Percentiles rank a stretch among this genome's conserved stretches.
These are phyloP conservation scores for Aspergillus candidus DNA, from an alignment of 2,329 filamentous ascomycete genomes.

Conservation along the genomic window DNA sequence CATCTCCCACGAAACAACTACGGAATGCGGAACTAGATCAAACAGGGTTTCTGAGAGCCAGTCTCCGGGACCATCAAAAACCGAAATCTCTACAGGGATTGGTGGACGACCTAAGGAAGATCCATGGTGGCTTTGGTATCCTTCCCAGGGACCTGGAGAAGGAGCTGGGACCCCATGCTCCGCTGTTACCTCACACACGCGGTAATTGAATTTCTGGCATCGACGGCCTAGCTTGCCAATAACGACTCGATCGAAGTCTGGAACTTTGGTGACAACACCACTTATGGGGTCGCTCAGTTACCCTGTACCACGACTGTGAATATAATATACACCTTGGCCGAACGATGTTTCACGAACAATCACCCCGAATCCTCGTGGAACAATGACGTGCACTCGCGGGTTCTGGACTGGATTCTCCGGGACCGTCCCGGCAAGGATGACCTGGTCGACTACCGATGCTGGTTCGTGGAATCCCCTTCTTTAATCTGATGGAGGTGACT, in stretches of 20 bases:
- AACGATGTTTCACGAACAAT: constrained; percentile 1
- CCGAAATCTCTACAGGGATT: not conserved
- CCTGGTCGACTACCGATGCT: constrained; percentile 4
- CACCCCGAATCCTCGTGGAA: constrained; percentile 5
- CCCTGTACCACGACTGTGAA: too few relatives aligned
- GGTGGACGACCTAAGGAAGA: not conserved
- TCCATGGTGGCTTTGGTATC: constrained; percentile 2
- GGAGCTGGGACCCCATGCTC: not conserved
- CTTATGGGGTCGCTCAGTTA: not conserved
- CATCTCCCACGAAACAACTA: not conserved
- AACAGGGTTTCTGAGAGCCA: not conserved
- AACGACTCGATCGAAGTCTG: constrained; percentile 1
- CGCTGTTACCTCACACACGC: too few relatives aligned
- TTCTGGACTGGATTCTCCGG: constrained; percentile 4
- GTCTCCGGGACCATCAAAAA: not conserved
- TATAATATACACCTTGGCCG: too few relatives aligned
- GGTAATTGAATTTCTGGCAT: not conserved
- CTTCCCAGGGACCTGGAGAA: constrained; percentile 1
- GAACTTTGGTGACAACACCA: constrained; percentile 1
- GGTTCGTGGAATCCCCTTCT: not conserved
- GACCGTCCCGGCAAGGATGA: constrained; percentile 1
- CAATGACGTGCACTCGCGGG: constrained; percentile 3
- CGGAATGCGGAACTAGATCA: not conserved
- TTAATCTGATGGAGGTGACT: too few relatives aligned
- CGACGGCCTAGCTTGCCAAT: not conserved